Conservation (phyloP, 1,139 yeast genomes). For the Taiozyma onychis region DNA sequence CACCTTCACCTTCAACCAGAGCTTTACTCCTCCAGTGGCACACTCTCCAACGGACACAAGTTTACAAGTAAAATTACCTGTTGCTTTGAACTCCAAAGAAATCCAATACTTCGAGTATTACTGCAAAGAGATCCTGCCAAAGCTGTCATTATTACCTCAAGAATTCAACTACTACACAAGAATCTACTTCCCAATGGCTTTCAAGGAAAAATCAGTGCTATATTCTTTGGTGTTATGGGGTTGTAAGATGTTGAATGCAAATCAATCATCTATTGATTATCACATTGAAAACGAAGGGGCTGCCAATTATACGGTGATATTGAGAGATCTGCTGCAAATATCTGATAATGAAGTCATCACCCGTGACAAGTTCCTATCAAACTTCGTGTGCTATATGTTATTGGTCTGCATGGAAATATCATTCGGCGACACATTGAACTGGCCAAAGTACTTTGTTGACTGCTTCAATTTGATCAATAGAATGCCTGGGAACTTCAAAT, state of each 20-base stretch:
- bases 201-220: conserved; percentile 27
- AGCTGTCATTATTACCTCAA: conserved; percentile 29
- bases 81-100: conserved; percentile 12
- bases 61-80: conserved; percentile 11
- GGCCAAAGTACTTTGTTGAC: conserved; percentile 30
- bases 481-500: conserved; percentile 28
- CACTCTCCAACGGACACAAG: conserved; percentile 3
- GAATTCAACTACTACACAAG: conserved; percentile 29
- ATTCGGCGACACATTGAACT: conserved; percentile 30
- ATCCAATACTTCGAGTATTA: conserved; percentile 28
- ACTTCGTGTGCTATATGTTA: conserved; percentile 29
- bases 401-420: conserved; percentile 33
- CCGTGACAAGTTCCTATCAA: conserved; percentile 23
- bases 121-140: conserved; percentile 28
- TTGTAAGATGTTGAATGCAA: conserved; percentile 19
- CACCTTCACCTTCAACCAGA: background rate
- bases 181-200: conserved; percentile 32
- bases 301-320: conserved; percentile 11
- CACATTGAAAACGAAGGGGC: conserved; percentile 17
- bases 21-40: background rate
- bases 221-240: conserved; percentile 32
- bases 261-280: conserved; percentile 16
- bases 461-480: conserved; percentile 29
- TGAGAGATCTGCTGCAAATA: conserved; percentile 6
- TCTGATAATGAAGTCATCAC: conserved; percentile 1